phyloP scores from a whole-genome alignment of 768 basidiomycete genomes.

The Trametes sanguinea region DNA sequence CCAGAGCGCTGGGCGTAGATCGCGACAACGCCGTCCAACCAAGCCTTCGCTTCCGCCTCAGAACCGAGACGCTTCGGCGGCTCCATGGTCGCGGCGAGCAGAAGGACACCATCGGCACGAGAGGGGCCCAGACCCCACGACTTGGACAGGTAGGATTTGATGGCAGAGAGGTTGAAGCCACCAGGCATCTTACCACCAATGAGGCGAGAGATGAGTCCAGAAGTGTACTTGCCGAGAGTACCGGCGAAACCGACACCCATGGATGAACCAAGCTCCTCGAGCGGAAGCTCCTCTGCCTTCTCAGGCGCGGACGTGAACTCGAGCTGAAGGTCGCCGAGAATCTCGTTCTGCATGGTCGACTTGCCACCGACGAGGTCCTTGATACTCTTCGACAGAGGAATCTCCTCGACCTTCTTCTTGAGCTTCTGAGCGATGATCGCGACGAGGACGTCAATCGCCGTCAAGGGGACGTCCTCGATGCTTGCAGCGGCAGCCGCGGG shows the following conservation, averaged over 20 bases:
- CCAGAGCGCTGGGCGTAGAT: conserved; percentile 89
- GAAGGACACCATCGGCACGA: conserved; percentile 86
- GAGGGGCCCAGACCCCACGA: conserved; percentile 93
- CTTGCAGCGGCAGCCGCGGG: conserved; percentile 65
- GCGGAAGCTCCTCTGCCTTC: conserved; percentile 95
- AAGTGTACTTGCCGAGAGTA: conserved; percentile 91
- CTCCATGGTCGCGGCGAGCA: conserved; percentile 90
- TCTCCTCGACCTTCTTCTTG: conserved; percentile 90
- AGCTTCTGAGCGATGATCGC: conserved; percentile 96
- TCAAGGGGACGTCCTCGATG: conserved; percentile 90
- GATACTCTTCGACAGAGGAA: conserved; percentile 91
- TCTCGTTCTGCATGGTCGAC: conserved; percentile 98
- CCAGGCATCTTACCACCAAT: conserved; percentile 98
- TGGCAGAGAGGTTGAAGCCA: conserved; percentile 92
- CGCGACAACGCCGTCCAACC: conserved; percentile 85
- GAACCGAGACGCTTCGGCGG: conserved; percentile 91
- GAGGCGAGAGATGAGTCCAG: conserved; percentile 86
- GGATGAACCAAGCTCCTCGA: conserved; percentile 92
- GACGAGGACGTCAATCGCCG: conserved; percentile 84
- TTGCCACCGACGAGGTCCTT: conserved; percentile 99
- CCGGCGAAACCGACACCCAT: conserved; percentile 81
- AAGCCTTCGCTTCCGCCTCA: conserved; percentile 90
- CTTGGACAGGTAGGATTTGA: conserved; percentile 88
- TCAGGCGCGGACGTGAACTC: conserved; percentile 96
- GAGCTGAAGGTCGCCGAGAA: conserved; percentile 92